A percentile compares a stretch with the other conserved stretches of the same genome.
These are phyloP conservation scores for Citrus sinensis DNA, from an alignment of 345 rosid species.

Conservation along the genomic window DNA sequence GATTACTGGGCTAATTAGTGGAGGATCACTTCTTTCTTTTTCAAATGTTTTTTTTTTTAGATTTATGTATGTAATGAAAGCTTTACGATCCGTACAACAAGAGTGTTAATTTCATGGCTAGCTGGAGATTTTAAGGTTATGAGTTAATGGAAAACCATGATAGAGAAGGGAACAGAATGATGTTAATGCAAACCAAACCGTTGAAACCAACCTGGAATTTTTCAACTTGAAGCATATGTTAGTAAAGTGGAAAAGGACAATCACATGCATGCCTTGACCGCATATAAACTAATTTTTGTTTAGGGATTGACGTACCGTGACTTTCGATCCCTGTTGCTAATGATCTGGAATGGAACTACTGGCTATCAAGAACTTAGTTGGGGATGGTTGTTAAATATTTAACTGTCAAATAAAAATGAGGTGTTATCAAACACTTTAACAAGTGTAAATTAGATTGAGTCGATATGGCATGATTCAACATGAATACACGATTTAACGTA, in stretches of 20 bases:
- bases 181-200: slow-evolving; percentile 19
- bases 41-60: background rate
- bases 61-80: background rate
- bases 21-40: slow-evolving; percentile 41
- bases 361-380: too few species aligned
- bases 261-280: background rate
- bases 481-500: too few species aligned
- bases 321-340: too few species aligned
- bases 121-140: background rate
- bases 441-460: too few species aligned
- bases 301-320: too few species aligned
- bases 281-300: background rate
- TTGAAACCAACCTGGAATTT: background rate
- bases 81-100: slow-evolving; percentile 16
- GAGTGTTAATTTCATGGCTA: background rate
- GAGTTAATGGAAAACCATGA: slow-evolving; percentile 1
- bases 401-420: too few species aligned
- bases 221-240: background rate
- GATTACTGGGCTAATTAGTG: slow-evolving; percentile 30
- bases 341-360: too few species aligned
- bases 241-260: background rate
- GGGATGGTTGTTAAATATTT: too few species aligned
- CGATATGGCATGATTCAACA: too few species aligned
- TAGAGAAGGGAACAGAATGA: slow-evolving; percentile 2
- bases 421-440: too few species aligned